Evolutionary conservation across 352 stramenopile species (phyloP).

Genomic region (Blastocystis sp.): DNA sequence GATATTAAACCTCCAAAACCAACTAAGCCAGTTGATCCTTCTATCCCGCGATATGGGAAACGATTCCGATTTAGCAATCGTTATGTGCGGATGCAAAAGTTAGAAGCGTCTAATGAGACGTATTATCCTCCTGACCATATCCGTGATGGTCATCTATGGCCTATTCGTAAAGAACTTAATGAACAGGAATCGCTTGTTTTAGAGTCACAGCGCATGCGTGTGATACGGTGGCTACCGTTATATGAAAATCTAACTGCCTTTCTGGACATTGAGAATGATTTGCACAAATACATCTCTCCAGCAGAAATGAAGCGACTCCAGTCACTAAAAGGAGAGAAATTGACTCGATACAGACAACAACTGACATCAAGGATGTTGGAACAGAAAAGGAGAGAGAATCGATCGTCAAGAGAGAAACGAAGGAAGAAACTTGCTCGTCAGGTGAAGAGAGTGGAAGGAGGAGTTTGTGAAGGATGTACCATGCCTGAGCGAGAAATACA

Average conservation of each 20-base stretch:
- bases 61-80: conserved; percentile 7
- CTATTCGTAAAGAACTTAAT: background rate
- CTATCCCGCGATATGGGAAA: background rate
- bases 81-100: background rate
- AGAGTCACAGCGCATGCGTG: background rate
- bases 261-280: background rate
- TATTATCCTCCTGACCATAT: conserved; percentile 50
- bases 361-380: background rate
- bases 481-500: background rate
- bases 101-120: background rate
- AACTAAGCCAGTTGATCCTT: background rate
- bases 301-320: background rate
- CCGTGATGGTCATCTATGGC: conserved; percentile 7
- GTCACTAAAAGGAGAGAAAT: background rate
- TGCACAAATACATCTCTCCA: background rate
- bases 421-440: background rate
- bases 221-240: background rate
- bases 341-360: background rate
- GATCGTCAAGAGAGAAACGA: background rate
- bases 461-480: background rate
- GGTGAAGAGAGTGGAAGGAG: background rate
- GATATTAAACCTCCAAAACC: background rate
- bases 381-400: background rate
- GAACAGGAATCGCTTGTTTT: background rate
- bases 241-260: conserved; percentile 1